Base-by-base conservation (phyloP, 2,329 filamentous ascomycete genomes). In the Cercospora sp. region DNA sequence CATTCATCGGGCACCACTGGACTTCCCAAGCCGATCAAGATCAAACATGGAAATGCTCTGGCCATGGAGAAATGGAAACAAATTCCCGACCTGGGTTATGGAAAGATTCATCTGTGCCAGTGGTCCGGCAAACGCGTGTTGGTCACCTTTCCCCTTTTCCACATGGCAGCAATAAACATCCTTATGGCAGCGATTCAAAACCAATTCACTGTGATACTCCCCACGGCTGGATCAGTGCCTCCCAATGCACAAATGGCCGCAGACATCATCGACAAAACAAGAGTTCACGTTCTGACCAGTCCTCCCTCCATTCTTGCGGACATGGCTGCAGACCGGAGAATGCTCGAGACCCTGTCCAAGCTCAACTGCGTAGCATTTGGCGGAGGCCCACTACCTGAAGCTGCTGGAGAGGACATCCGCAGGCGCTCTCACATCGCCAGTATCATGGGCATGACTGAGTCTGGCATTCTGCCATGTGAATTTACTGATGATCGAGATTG, bases 1-100 rank as follows among this genome's bases (percentile, higher is more conserved):
- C 70, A 71, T 28, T 70, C 70, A 7, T 66, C 66, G 9, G 70
- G 70, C 6, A 61, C 45, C 18, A 72, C 70, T 18, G 70, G 69
- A 5, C 12, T 66, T 6, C 70, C 70, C 5, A 72, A 72, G 40
- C 69, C 70, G 6, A 59, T 72, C 24, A 59, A 61, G 24, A 53
- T 68, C 59, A 64, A 61, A 24, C 69, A 71, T 55, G 69, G 69
- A 32, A 63, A 64, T n/a, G 18, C 43, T 13, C 60, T 66, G 9
- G 63, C 69, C 1, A 71, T 71, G 59, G 67, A 69, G 4, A 65
- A 63, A 18, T 66, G 63, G 67, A 66, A 69, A 64, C 58, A 51
- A 13, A 18, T 69, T n/a, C 55, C 67, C 7, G 59, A 68, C 1
- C 28, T 65, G 16, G 67, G 63, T 1, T 21, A 61, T 30, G 40